These are phyloP conservation scores for Pinguiococcus pyrenoidosus DNA, from an alignment of 108 stramenopile species.

Conservation along the genomic window DNA sequence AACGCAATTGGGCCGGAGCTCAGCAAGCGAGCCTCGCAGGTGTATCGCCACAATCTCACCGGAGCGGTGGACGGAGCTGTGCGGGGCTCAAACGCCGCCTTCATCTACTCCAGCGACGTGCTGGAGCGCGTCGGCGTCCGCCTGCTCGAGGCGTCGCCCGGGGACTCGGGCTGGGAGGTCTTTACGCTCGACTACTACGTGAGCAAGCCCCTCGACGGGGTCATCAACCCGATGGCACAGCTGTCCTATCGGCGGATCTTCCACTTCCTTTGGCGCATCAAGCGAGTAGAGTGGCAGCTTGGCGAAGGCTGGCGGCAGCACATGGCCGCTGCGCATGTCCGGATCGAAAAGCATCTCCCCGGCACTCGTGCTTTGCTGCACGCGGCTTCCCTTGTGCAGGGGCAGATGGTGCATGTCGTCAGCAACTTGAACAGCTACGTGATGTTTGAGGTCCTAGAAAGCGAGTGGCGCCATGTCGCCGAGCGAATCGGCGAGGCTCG, in stretches of 20 bases:
- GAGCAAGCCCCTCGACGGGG: conserved; percentile 62
- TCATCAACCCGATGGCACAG: conserved; percentile 57
- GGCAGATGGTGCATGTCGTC: conserved; percentile 87
- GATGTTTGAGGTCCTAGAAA: conserved; percentile 97
- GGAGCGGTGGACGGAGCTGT: conserved; percentile 63
- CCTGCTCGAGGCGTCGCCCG: conserved; percentile 40
- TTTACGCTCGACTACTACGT: conserved; percentile 77
- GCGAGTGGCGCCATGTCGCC: conserved; percentile 65
- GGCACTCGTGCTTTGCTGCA: conserved; percentile 37
- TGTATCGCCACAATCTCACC: conserved; percentile 62
- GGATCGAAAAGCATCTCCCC: conserved; percentile 35
- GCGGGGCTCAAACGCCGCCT: conserved; percentile 66
- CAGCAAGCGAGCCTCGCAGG: conserved; percentile 34
- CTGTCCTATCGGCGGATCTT: conserved; percentile 65
- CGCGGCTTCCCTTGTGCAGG: conserved; percentile 67
- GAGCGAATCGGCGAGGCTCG: conserved; percentile 46
- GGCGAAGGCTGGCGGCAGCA: conserved; percentile 80
- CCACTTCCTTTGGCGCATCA: conserved; percentile 71
- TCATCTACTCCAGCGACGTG: conserved; percentile 50
- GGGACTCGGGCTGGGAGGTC: conserved; percentile 69
- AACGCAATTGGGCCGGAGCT: conserved; percentile 43
- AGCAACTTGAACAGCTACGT: conserved; percentile 79
- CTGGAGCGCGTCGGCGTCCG: conserved; percentile 59
- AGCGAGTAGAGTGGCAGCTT: conserved; percentile 79
- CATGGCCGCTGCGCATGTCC: conserved; percentile 67